Percentiles rank a stretch among this genome's conserved stretches.
Conservation (phyloP, 768 basidiomycete species). For the Boletus huronensis region DNA sequence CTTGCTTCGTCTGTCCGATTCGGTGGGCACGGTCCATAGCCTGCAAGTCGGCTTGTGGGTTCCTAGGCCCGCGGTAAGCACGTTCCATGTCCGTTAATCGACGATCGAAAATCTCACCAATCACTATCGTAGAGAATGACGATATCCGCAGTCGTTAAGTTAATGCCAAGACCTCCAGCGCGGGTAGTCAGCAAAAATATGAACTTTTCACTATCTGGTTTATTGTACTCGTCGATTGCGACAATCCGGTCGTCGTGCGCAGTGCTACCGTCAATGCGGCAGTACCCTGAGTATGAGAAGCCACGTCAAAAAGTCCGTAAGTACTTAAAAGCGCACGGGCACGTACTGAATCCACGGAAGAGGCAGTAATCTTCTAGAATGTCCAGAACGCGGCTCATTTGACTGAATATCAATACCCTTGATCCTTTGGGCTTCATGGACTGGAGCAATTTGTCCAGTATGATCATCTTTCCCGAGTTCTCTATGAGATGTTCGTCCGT, state of each 20-base stretch:
- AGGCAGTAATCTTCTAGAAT: slow-evolving; percentile 97
- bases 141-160: slow-evolving; percentile 90
- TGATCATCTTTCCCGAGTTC: slow-evolving; percentile 96
- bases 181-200: slow-evolving; percentile 96
- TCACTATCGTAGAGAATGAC: slow-evolving; percentile 96
- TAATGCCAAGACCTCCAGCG: slow-evolving; percentile 96
- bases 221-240: slow-evolving; percentile 98
- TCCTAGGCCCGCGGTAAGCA: slow-evolving; percentile 49
- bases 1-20: slow-evolving; percentile 90
- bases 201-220: slow-evolving; percentile 90
- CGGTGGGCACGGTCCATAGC: slow-evolving; percentile 98
- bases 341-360: slow-evolving; percentile 83
- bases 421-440: slow-evolving; percentile 93
- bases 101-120: slow-evolving; percentile 53
- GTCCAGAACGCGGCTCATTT: slow-evolving; percentile 97
- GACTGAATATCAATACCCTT: slow-evolving; percentile 94
- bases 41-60: slow-evolving; percentile 97
- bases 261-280: slow-evolving; percentile 93
- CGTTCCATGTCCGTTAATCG: not conserved
- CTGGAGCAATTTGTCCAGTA: slow-evolving; percentile 87
- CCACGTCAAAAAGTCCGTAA: slow-evolving; percentile 2
- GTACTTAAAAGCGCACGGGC: not conserved
- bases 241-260: slow-evolving; percentile 94
- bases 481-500: slow-evolving; percentile 95
- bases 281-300: slow-evolving; percentile 63